Base-by-base conservation (phyloP, 768 basidiomycete species). In the Suillus fuscotomentosus region DNA sequence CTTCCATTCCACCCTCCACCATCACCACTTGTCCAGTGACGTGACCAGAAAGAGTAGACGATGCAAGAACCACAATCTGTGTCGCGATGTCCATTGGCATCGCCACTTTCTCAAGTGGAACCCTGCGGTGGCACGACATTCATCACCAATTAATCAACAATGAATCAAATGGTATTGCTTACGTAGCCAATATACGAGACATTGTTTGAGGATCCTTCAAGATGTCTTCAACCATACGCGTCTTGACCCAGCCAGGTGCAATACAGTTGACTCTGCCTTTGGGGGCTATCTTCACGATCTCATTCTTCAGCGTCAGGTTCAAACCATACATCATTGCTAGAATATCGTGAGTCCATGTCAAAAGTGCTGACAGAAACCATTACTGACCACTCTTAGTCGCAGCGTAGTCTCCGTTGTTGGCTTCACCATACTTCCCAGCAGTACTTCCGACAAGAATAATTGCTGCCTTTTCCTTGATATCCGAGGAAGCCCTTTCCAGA, bases 1-100 rank as follows among this genome's bases (percentile, higher is more conserved):
- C 91, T 81, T 92, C 91, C 90, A 91, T 91, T 3, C 91, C 91
- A 3, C 90, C 91, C 54, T 85, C 83, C 7, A 91, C 81, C 86
- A 90, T 89, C 36, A 90, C 70, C 7, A 88, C 83, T 68, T 90
- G 84, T 0, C 90, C 90, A 1, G 86, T 84, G 20, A 92, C 81
- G 69, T 92, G 90, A 0, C 90, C 89, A 0, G 89, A 91, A 0
- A 91, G 70, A 11, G 75, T 76, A 10, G 82, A 75, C 0, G 89
- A 91, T 0, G 90, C 83, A 3, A 92, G 70, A 1, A 89, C 63
- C 11, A 83, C 82, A 38, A 92, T 80, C 72, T 91, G 89, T 10
- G 78, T 81, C 0, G 90, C 91, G 39, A 92, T 75, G 65, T 93
- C 91, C 65, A 75, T 72, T 0, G 89, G 84, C 50, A 78, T 75